phyloP scores from a whole-genome alignment of 805 yeast genomes.

The Saccharomycopsis olivae region DNA sequence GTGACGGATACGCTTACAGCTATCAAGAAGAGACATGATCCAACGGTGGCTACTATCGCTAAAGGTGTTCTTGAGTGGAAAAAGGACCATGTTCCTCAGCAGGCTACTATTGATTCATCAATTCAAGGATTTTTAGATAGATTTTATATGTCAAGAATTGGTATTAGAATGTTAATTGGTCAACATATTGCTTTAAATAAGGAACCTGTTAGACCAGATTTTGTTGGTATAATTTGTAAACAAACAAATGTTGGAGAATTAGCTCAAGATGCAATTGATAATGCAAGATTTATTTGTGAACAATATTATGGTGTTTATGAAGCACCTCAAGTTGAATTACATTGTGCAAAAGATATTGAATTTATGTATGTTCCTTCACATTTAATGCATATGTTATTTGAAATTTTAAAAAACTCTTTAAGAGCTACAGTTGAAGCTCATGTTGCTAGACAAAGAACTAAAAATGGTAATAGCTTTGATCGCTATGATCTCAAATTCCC shows the following conservation, averaged over 20 bases:
- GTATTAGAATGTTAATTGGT: constrained; percentile 90
- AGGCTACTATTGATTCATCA: constrained; percentile 46
- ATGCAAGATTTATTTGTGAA: constrained; percentile 83
- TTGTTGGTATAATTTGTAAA: constrained; percentile 83
- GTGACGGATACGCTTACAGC: constrained; percentile 57
- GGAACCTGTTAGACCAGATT: constrained; percentile 50
- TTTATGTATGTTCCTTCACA: constrained; percentile 94
- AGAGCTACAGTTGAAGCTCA: constrained; percentile 84
- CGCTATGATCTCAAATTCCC: constrained; percentile 66
- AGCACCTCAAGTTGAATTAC: constrained; percentile 73
- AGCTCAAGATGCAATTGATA: constrained; percentile 81
- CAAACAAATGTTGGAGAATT: constrained; percentile 75
- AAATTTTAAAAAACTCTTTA: constrained; percentile 74
- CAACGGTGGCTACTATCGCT: constrained; percentile 86
- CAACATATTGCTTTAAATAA: constrained; percentile 79
- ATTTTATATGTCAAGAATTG: constrained; percentile 84
- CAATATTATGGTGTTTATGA: constrained; percentile 82
- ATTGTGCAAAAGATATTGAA: constrained; percentile 63
- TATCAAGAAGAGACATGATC: constrained; percentile 81
- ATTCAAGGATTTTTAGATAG: constrained; percentile 77
- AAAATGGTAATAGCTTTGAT: constrained; percentile 21
- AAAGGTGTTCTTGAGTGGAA: constrained; percentile 93
- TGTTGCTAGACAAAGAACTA: constrained; percentile 40
- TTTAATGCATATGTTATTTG: constrained; percentile 82
- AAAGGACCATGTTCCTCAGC: constrained; percentile 26